phyloP scores from a whole-genome alignment of 2,329 filamentous ascomycete species.

The Zopfia rhizophila region DNA sequence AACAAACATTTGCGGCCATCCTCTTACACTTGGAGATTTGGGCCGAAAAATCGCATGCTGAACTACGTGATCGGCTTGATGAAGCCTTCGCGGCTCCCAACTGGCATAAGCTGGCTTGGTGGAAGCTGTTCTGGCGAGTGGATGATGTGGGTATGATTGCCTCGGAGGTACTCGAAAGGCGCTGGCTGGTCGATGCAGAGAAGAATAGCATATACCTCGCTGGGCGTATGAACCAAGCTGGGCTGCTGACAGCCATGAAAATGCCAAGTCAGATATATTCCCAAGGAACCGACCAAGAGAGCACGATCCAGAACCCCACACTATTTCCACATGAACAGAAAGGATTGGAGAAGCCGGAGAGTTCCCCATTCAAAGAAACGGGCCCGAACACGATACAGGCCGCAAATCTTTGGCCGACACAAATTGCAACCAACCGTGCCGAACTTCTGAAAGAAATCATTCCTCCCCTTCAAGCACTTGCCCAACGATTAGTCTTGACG shows the following conservation, averaged over 20 bases:
- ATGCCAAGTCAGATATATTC: background rate
- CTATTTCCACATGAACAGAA: slow-evolving; percentile 35
- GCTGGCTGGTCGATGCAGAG: slow-evolving; percentile 82
- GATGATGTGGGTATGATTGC: slow-evolving; percentile 90
- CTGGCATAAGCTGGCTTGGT: slow-evolving; percentile 89
- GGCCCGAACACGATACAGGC: no score
- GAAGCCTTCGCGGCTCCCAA: slow-evolving; percentile 77
- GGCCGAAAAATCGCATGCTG: slow-evolving; percentile 83
- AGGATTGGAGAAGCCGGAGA: background rate
- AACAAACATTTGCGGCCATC: slow-evolving; percentile 62
- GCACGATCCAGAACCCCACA: slow-evolving; percentile 26
- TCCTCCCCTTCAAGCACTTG: slow-evolving; percentile 57
- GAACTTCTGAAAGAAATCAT: slow-evolving; percentile 54
- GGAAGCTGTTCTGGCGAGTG: slow-evolving; percentile 94
- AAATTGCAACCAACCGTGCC: slow-evolving; percentile 77
- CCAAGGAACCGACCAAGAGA: slow-evolving; percentile 1
- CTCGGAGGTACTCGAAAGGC: slow-evolving; percentile 77
- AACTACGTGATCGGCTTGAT: slow-evolving; percentile 83
- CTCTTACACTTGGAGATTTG: slow-evolving; percentile 71
- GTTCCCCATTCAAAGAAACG: no score
- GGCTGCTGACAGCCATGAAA: slow-evolving; percentile 37
- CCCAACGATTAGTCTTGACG: slow-evolving; percentile 70
- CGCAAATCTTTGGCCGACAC: slow-evolving; percentile 71
- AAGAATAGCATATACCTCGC: slow-evolving; percentile 84
- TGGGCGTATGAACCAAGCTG: slow-evolving; percentile 76